Base-by-base conservation (phyloP, 768 basidiomycete genomes). In the Tulasnella sp. region DNA sequence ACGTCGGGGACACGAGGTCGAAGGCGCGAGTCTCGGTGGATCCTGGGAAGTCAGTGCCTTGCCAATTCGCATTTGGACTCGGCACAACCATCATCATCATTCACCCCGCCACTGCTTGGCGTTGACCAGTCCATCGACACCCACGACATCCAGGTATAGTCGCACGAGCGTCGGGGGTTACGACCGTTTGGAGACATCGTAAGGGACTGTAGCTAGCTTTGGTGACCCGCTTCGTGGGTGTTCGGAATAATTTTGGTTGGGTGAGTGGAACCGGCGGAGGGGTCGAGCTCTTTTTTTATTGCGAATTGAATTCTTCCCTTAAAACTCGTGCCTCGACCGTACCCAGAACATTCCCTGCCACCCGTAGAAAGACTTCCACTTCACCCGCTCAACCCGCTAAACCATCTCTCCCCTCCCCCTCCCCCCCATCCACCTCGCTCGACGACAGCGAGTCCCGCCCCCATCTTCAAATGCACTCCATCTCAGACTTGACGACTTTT, bases 401-500 rank as follows among this genome's bases (percentile, higher is more conserved):
- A 7, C 5, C 58, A 25, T 3, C 25, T 6, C 31, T n/a, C 49
- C 17, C 49, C 6, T 52, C 29, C 58, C 58, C 58, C 49, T 49
- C 49, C 31, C 58, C 58, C 29, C 58, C 25, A 22, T 31, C 29
- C 58, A 64, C 58, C 58, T 64, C 58, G 58, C 58, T 64, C 29
- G 15, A 64, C 58, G 31, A n/a, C 52, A 54, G 58, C 58, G 58
- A 64, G 58, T 29, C 31, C 58, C 69, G 40, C 36, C 69, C 36
- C 7, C 22, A n/a, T 42, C 37, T 12, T 36, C 37, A 34, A 34
- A 89, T 88, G 88, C 92, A 94, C 82, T 93, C 93, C 71, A 93
- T 96, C 79, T 93, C 93, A 80, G 94, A 96, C 84, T 86, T 96
- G 80, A 94, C 93, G 12, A 94, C 94, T 0, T 93, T 89, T 81